A percentile compares a stretch with the other conserved stretches of the same genome.
phyloP scores from a whole-genome alignment of 352 stramenopile species.

The Blastocystis sp. region DNA sequence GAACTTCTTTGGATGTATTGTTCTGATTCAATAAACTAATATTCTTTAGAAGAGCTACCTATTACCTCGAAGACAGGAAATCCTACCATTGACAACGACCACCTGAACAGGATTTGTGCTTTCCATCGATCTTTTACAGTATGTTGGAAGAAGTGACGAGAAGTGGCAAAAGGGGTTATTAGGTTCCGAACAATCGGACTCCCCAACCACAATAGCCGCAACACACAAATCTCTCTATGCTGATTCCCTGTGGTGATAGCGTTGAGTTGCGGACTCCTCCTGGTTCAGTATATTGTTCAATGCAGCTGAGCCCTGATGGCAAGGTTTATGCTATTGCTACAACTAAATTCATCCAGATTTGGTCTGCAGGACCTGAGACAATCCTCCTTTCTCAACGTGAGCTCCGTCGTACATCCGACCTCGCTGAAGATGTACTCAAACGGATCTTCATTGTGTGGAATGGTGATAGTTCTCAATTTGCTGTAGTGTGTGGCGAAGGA shows the following conservation, averaged over 20 bases:
- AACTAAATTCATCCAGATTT: constrained; percentile 13
- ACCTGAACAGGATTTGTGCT: not conserved
- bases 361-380: constrained; percentile 14
- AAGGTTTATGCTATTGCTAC: constrained; percentile 39
- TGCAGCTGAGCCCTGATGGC: constrained; percentile 51
- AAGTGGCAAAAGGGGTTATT: not conserved
- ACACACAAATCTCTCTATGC: not conserved
- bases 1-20: not conserved
- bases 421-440: not conserved
- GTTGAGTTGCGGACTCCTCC: not conserved
- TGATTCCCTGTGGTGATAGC: constrained; percentile 31
- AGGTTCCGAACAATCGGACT: too few relatives aligned
- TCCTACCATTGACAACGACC: not conserved
- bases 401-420: not conserved
- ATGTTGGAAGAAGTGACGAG: not conserved
- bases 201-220: not conserved
- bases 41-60: constrained; percentile 53
- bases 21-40: constrained; percentile 29
- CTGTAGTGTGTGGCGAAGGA: constrained; percentile 45
- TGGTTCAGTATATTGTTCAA: not conserved
- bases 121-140: not conserved
- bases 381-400: constrained; percentile 3
- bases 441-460: constrained; percentile 48
- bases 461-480: not conserved
- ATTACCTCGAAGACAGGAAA: not conserved